phyloP scores from a whole-genome alignment of 106 monocot genomes.

The Dioscorea zingiberensis region DNA sequence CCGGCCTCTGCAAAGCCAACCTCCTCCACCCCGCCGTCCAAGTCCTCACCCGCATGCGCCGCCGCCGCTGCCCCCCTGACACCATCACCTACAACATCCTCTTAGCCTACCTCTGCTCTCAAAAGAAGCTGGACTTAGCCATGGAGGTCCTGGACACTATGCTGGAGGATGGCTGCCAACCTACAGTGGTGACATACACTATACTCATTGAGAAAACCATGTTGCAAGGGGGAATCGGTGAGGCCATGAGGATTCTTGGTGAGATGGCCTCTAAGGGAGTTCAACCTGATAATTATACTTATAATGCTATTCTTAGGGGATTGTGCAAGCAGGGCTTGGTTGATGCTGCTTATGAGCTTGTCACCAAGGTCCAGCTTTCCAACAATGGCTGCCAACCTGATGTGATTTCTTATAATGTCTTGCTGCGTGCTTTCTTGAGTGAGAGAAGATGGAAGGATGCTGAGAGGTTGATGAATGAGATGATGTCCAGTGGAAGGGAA shows the following conservation, averaged over 20 bases:
- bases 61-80: conserved; percentile 34
- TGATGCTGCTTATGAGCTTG: conserved; percentile 35
- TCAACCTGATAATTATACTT: conserved; percentile 36
- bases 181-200: conserved; percentile 49
- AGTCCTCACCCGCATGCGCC: conserved; percentile 29
- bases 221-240: conserved; percentile 14
- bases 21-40: conserved; percentile 17
- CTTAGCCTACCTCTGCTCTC: conserved; percentile 40
- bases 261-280: conserved; percentile 34
- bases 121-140: conserved; percentile 30
- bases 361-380: conserved; percentile 5
- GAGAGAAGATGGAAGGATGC: conserved; percentile 32
- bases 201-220: conserved; percentile 52
- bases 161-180: conserved; percentile 30
- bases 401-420: conserved; percentile 47
- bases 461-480: conserved; percentile 29
- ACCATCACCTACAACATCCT: conserved; percentile 61
- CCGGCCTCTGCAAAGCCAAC: conserved; percentile 32
- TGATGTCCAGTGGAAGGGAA: conserved; percentile 16
- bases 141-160: conserved; percentile 23
- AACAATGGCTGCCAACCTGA: conserved; percentile 28
- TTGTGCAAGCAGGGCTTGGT: conserved; percentile 47
- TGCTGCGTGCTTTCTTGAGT: conserved; percentile 30
- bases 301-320: conserved; percentile 46
- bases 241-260: conserved; percentile 36